phyloP scores from a whole-genome alignment of 208 protist species.

The Polymyxa betae region DNA sequence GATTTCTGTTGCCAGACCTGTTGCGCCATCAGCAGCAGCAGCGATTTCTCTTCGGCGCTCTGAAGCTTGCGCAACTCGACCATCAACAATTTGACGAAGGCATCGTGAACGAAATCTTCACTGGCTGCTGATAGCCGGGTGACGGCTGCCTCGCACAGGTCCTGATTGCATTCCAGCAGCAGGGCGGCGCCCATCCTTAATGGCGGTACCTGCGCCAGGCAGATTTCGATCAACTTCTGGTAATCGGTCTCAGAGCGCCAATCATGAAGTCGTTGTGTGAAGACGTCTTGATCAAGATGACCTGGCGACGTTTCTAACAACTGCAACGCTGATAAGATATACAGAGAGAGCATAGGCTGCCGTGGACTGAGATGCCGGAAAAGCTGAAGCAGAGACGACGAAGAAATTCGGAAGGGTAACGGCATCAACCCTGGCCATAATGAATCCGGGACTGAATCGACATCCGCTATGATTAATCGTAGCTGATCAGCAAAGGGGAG shows the following conservation, averaged over 20 bases:
- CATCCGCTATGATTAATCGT: too few species aligned
- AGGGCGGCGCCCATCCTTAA: neutral
- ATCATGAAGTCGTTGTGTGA: neutral
- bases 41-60: neutral
- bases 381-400: too few species aligned
- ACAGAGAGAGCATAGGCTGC: too few species aligned
- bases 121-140: neutral
- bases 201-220: neutral
- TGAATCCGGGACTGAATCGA: too few species aligned
- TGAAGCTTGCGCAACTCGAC: neutral
- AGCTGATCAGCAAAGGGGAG: too few species aligned
- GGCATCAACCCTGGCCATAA: too few species aligned
- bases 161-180: neutral
- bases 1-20: neutral
- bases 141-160: neutral
- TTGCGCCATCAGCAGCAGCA: neutral
- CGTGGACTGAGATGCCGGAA: too few species aligned
- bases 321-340: too few species aligned
- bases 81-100: neutral
- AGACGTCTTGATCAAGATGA: neutral
- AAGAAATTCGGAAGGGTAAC: too few species aligned
- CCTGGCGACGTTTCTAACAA: too few species aligned
- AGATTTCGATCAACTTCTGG: neutral
- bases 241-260: neutral
- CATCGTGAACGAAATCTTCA: neutral